Conservation (phyloP, 2,329 filamentous ascomycete species). For the Ophiocordyceps camponoti-saundersi region DNA sequence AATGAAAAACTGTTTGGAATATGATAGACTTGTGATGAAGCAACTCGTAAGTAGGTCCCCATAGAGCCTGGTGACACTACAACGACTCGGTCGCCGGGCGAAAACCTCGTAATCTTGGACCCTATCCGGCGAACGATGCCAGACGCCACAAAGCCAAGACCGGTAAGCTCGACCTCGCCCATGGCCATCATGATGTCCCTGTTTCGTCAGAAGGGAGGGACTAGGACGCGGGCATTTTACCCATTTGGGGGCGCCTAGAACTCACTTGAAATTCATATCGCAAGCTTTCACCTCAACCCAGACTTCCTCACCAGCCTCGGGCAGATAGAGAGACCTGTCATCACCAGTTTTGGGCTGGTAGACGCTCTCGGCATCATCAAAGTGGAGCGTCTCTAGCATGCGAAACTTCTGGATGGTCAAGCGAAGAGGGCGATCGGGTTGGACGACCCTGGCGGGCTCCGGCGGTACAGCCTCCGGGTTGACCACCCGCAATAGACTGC, state of each 20-base stretch:
- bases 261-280: constrained; percentile 1
- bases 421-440: neutral
- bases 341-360: neutral
- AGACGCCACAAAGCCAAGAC: neutral
- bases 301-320: neutral
- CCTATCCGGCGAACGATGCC: neutral
- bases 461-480: neutral
- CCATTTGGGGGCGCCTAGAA: neutral
- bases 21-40: neutral
- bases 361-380: neutral
- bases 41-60: neutral
- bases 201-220: neutral
- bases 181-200: constrained; percentile 1
- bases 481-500: neutral
- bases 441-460: neutral
- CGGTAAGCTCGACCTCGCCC: neutral
- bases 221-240: too few species aligned
- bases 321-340: neutral
- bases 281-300: neutral
- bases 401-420: neutral
- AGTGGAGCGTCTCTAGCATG: constrained; percentile 1
- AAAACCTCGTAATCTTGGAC: neutral
- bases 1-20: neutral
- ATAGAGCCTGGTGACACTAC: neutral
- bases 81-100: neutral